Base-by-base conservation (phyloP, 345 rosid species). In the Rhizophora apiculata region DNA sequence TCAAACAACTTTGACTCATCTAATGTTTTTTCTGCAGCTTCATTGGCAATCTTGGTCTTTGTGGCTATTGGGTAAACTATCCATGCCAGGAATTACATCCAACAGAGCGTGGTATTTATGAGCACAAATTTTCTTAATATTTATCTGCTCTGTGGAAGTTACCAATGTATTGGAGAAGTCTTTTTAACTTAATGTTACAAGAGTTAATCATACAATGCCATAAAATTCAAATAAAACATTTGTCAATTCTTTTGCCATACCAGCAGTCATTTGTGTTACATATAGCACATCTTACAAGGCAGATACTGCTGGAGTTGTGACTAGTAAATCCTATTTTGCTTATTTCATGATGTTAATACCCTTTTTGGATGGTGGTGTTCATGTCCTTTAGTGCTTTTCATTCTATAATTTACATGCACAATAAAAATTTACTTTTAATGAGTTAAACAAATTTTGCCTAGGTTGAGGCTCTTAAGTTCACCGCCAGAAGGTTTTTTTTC, bases 11-110 rank as follows among this genome's bases (percentile, higher is more conserved):
- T n/a, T 20, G 6, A 21, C 19, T 24, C 43, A 36, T 43, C 13
- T 16, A 43, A 34, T 32, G 46, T 64, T 70, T 54, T 49, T 2
- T 76, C 15, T 57, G 70, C 80, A 96, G 99, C 78, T 96, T 88
- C 73, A 75, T 86, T 70, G 99, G 98, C 60, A 92, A 96, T 76
- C 89, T 83, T 19, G 80, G 75, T 69, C 96, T 92, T 53, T 96
- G 98, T 48, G 97, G 96, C 72, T 77, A 84, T 55, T 87, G 99
- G 96, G 82, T 83, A 18, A 80, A 79, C 79, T 85, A 89, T 55
- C 85, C 82, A 2, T 92, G 99, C 74, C 88, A 72, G 39, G 79
- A 67, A 46, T 63, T 88, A 63, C 97, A 53, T 76, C 83, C 82
- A 11, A 13, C 84, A 16, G 96, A 88, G 59, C 83, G 90, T 84